phyloP scores from a whole-genome alignment of 805 yeast species.

The Cyberlindnera japonica region DNA sequence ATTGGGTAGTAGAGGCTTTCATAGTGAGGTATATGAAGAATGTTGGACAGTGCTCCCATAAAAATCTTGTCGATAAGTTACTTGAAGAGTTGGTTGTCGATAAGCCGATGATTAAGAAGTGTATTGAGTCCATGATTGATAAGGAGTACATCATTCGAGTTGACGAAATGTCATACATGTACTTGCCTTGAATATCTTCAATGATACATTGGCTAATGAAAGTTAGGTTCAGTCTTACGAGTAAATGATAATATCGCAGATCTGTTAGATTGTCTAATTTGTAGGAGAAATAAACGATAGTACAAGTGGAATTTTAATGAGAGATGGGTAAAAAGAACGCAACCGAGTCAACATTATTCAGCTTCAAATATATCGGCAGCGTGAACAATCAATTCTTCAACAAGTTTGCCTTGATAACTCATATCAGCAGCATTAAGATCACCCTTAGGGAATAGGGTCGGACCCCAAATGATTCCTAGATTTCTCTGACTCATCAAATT shows the following conservation, averaged over 20 bases:
- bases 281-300: no score
- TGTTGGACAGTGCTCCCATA: conserved; percentile 13
- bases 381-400: conserved; percentile 80
- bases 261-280: no score
- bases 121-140: conserved; percentile 11
- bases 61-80: conserved; percentile 11
- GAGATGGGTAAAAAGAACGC: not conserved
- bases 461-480: conserved; percentile 93
- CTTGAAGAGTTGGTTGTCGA: conserved; percentile 10
- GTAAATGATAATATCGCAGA: no score
- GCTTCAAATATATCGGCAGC: conserved; percentile 80
- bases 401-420: conserved; percentile 68
- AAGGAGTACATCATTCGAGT: conserved; percentile 15
- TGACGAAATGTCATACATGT: conserved; percentile 13
- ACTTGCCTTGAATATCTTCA: conserved; percentile 23
- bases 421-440: conserved; percentile 68
- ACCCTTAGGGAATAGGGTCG: conserved; percentile 70
- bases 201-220: no score
- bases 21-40: conserved; percentile 22
- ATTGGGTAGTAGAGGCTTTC: conserved; percentile 19
- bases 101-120: conserved; percentile 8
- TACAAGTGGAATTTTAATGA: not conserved
- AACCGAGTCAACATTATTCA: conserved; percentile 31
- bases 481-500: conserved; percentile 83
- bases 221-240: no score